Evolutionary conservation across 345 rosid species (phyloP).

Genomic region (Leavenworthia alabamica): DNA sequence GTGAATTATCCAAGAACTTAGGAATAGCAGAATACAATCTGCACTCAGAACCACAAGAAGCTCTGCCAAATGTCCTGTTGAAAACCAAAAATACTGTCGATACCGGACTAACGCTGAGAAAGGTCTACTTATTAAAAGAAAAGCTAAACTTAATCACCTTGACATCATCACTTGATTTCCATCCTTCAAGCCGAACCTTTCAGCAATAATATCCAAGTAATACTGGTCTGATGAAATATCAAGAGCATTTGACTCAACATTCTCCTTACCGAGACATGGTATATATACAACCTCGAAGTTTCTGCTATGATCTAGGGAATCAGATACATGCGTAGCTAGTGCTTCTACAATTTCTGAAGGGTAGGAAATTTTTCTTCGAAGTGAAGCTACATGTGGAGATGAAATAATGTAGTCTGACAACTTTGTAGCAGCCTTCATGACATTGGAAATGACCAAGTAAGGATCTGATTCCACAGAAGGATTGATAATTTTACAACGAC

Average conservation of each 20-base stretch:
- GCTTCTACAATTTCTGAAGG: conserved; percentile 45
- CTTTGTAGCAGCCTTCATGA: conserved; percentile 60
- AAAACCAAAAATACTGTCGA: conserved; percentile 20
- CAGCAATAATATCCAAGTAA: conserved; percentile 74
- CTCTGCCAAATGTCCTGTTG: conserved; percentile 73
- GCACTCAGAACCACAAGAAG: conserved; percentile 79
- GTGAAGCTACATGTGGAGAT: conserved; percentile 41
- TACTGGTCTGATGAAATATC: conserved; percentile 42
- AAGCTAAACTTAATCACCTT: conserved; percentile 41
- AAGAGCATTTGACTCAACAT: conserved; percentile 42
- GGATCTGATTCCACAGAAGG: conserved; percentile 59
- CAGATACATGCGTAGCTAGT: conserved; percentile 33
- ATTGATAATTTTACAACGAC: conserved; percentile 58
- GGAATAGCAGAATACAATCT: conserved; percentile 66
- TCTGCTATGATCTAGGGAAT: conserved; percentile 22
- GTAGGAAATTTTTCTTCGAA: conserved; percentile 48
- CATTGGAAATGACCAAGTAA: conserved; percentile 43
- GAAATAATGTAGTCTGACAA: conserved; percentile 40
- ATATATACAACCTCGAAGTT: conserved; percentile 39
- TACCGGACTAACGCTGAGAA: conserved; percentile 6
- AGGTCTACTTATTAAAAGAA: not conserved
- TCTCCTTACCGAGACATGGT: conserved; percentile 42
- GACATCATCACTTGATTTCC: conserved; percentile 63
- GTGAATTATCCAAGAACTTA: conserved; percentile 30
- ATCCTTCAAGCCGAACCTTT: conserved; percentile 48